Evolutionary conservation across 192 early-diverging fungal genomes (phyloP).

Genomic region (Backusella macrospora): DNA sequence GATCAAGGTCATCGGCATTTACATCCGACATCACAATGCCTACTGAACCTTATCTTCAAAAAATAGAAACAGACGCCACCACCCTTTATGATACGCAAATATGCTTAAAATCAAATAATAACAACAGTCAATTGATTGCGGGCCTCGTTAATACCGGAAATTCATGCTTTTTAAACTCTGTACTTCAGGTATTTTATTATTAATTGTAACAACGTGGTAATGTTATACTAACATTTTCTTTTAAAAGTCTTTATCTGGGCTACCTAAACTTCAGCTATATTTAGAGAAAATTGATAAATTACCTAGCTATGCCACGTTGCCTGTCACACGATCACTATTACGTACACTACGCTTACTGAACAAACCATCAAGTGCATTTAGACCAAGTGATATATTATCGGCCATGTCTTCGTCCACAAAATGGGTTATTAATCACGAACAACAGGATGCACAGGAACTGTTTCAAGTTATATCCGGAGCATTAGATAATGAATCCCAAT

Average conservation of each 20-base stretch:
- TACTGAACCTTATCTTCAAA: neutral
- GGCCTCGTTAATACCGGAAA: conserved; percentile 90
- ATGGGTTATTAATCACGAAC: conserved; percentile 66
- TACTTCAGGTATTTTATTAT: conserved; percentile 67
- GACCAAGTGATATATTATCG: conserved; percentile 61
- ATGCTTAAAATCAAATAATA: neutral
- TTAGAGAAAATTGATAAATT: neutral
- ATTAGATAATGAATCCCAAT: conserved; percentile 64
- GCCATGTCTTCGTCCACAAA: conserved; percentile 54
- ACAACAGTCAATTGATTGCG: conserved; percentile 10
- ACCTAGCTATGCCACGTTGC: neutral
- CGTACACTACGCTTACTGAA: conserved; percentile 33
- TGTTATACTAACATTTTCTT: neutral
- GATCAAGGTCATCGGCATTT: conserved; percentile 8
- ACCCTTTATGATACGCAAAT: conserved; percentile 7
- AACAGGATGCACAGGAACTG: conserved; percentile 88
- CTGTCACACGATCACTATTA: conserved; percentile 24
- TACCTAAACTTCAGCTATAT: conserved; percentile 19
- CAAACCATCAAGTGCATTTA: conserved; percentile 49
- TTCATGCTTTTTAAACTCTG: conserved; percentile 92
- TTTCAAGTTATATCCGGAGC: conserved; percentile 78
- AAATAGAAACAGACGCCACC: neutral
- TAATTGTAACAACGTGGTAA: neutral
- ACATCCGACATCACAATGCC: neutral
- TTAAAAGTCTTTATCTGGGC: conserved; percentile 18